Percentiles rank a stretch among this genome's conserved stretches.
These are phyloP conservation scores for Candida berthetii DNA, from an alignment of 805 yeast species.

Conservation along the genomic window DNA sequence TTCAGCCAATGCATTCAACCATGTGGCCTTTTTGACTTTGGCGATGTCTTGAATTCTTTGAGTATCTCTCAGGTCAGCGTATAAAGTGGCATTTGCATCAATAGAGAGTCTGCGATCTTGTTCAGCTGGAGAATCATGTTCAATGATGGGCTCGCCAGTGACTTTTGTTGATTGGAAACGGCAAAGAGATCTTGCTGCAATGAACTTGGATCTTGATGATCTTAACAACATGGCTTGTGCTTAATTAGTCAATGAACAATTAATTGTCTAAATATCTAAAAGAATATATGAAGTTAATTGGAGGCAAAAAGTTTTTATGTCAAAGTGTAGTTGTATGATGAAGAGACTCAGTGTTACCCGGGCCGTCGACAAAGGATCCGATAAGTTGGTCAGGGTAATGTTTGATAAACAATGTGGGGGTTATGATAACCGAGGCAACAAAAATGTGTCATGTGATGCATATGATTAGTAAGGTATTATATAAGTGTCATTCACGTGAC, in stretches of 20 bases:
- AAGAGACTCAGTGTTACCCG: too few relatives aligned
- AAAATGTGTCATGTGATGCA: too few relatives aligned
- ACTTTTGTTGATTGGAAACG: background rate
- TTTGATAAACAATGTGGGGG: too few relatives aligned
- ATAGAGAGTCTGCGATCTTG: slow-evolving; percentile 33
- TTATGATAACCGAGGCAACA: too few relatives aligned
- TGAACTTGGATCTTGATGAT: background rate
- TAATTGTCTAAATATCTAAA: too few relatives aligned
- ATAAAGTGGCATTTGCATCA: slow-evolving; percentile 67
- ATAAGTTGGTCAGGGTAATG: too few relatives aligned
- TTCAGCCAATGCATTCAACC: slow-evolving; percentile 82
- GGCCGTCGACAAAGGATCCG: too few relatives aligned
- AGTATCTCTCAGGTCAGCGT: slow-evolving; percentile 54
- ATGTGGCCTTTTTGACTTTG: slow-evolving; percentile 49
- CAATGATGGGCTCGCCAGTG: background rate
- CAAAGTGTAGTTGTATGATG: too few relatives aligned
- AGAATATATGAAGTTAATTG: too few relatives aligned
- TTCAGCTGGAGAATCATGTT: background rate
- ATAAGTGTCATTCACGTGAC: too few relatives aligned
- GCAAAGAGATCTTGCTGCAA: background rate
- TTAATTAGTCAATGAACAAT: background rate
- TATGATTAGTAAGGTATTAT: too few relatives aligned
- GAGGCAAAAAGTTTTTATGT: too few relatives aligned
- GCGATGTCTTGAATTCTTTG: slow-evolving; percentile 29
- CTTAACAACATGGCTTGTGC: background rate